phyloP scores from a whole-genome alignment of 805 yeast species.

The Wickerhamiella alocasiicola region DNA sequence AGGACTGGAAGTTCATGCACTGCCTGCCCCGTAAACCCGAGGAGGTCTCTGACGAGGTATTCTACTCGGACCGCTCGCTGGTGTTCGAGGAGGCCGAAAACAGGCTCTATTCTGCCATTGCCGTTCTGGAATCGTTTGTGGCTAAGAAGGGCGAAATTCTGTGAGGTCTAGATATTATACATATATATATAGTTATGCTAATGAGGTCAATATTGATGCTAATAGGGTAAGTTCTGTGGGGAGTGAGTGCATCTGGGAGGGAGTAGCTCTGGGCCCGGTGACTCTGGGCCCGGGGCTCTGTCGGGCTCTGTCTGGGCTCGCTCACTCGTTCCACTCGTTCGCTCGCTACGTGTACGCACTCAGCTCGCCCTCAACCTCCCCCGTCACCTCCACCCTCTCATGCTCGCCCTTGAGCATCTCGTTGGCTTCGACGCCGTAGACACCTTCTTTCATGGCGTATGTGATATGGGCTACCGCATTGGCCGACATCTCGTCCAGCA shows the following conservation, averaged over 20 bases:
- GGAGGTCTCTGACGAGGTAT: conserved; percentile 89
- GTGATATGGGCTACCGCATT: conserved; percentile 58
- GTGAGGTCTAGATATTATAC: no score
- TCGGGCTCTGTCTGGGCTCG: no score
- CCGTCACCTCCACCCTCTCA: background rate
- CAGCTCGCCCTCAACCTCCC: background rate
- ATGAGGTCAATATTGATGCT: no score
- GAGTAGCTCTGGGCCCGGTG: no score
- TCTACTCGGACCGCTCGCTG: conserved; percentile 68
- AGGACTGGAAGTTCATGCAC: conserved; percentile 87
- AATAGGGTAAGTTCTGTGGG: no score
- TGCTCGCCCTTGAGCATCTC: conserved; percentile 20
- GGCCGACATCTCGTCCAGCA: conserved; percentile 25
- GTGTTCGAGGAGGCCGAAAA: conserved; percentile 96
- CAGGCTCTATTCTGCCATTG: conserved; percentile 90
- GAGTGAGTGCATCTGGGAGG: no score
- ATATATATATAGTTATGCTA: no score
- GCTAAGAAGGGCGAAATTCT: conserved; percentile 51
- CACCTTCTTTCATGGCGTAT: conserved; percentile 42
- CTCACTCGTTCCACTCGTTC: no score
- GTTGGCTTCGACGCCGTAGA: conserved; percentile 45
- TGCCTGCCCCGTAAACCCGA: conserved; percentile 92
- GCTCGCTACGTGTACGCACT: background rate
- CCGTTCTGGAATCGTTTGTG: conserved; percentile 82
- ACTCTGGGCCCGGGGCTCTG: no score